Evolutionary conservation across 257 asterid genomes (phyloP).

Genomic region (Solanum sitiens): DNA sequence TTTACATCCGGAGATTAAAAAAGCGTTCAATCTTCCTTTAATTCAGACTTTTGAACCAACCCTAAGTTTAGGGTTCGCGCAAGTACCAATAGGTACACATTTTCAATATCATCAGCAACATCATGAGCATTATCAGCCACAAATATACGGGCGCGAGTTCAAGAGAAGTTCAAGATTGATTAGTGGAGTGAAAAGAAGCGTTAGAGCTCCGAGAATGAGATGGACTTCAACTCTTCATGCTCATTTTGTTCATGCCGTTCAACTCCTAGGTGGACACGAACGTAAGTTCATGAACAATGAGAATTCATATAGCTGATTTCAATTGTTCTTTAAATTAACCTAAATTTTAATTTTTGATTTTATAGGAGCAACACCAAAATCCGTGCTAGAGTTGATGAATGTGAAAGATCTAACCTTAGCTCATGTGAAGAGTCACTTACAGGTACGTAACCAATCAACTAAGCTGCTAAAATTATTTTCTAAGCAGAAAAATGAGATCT

Average conservation of each 20-base stretch:
- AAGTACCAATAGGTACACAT: constrained; percentile 2
- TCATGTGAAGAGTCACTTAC: constrained; percentile 90
- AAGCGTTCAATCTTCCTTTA: background rate
- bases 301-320: background rate
- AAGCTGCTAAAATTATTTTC: too few relatives aligned
- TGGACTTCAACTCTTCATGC: constrained; percentile 92
- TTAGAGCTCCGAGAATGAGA: constrained; percentile 81
- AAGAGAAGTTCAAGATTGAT: constrained; percentile 40
- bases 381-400: constrained; percentile 81
- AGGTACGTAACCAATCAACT: constrained; percentile 23
- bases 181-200: constrained; percentile 29
- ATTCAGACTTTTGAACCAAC: constrained; percentile 11
- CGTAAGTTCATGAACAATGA: constrained; percentile 18
- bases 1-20: background rate
- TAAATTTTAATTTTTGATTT: background rate
- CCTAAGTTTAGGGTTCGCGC: constrained; percentile 36
- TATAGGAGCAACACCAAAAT: constrained; percentile 88
- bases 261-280: constrained; percentile 89
- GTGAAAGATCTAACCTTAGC: constrained; percentile 94
- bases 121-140: constrained; percentile 29
- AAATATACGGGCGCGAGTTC: constrained; percentile 32
- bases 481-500: background rate
- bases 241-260: constrained; percentile 81
- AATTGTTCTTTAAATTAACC: background rate
- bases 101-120: background rate